Conservation (phyloP, 2,329 filamentous ascomycete genomes). For the Aspergillus versicolor region DNA sequence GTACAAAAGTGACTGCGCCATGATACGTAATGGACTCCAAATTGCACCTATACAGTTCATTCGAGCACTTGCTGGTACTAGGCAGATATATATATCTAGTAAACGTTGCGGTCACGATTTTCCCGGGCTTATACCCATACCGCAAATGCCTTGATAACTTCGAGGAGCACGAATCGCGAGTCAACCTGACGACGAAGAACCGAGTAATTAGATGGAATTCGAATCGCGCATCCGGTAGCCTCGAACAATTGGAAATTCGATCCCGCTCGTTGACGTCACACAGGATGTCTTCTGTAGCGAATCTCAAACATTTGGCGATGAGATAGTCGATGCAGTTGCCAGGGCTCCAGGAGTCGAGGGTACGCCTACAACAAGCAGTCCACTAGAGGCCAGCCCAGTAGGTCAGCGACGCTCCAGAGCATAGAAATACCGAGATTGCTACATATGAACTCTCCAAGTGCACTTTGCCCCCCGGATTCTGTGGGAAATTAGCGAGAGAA, state of each 20-base stretch:
- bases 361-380: not conserved
- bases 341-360: not conserved
- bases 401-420: not conserved
- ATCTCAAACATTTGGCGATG: not conserved
- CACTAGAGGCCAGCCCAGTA: not conserved
- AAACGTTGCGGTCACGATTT: too few relatives aligned
- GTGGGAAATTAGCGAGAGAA: not conserved
- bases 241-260: not conserved
- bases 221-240: not conserved
- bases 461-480: not conserved
- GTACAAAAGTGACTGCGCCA: not conserved
- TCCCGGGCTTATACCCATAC: too few relatives aligned
- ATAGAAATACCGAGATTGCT: not conserved
- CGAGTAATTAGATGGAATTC: too few relatives aligned
- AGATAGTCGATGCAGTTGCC: not conserved
- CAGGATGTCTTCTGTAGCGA: too few relatives aligned
- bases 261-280: not conserved
- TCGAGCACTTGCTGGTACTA: not conserved
- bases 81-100: too few relatives aligned
- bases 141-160: too few relatives aligned
- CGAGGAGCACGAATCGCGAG: too few relatives aligned
- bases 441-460: not conserved
- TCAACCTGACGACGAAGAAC: not conserved
- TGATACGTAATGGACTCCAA: not conserved
- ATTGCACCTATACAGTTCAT: not conserved